Conservation (phyloP, 257 asterid genomes). For the Euphrasia confusa region DNA sequence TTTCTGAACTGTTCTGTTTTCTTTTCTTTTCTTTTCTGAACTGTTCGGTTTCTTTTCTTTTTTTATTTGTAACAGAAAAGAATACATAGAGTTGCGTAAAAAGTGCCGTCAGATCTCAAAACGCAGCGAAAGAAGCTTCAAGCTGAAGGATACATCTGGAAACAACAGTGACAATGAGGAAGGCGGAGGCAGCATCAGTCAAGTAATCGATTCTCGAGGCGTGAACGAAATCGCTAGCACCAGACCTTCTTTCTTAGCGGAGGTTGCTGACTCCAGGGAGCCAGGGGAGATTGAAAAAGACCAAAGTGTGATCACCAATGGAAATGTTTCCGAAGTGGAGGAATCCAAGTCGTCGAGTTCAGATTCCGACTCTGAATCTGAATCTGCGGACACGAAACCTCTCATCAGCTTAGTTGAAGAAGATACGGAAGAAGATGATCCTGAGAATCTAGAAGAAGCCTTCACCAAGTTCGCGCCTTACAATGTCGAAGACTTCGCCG, state of each 20-base stretch:
- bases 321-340: slow-evolving; percentile 38
- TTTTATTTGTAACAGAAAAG: slow-evolving; percentile 44
- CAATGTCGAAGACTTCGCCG: slow-evolving; percentile 54
- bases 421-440: slow-evolving; percentile 35
- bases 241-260: slow-evolving; percentile 40
- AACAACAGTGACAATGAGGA: slow-evolving; percentile 37
- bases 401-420: slow-evolving; percentile 37
- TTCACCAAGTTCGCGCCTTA: slow-evolving; percentile 24
- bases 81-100: slow-evolving; percentile 56
- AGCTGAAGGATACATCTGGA: slow-evolving; percentile 44
- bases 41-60: slow-evolving; percentile 11
- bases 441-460: slow-evolving; percentile 27
- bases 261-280: slow-evolving; percentile 30
- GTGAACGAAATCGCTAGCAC: slow-evolving; percentile 46
- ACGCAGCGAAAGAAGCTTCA: slow-evolving; percentile 38
- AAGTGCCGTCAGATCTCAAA: slow-evolving; percentile 56
- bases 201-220: slow-evolving; percentile 37
- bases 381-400: slow-evolving; percentile 48
- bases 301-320: slow-evolving; percentile 33
- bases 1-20: slow-evolving; percentile 9
- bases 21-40: slow-evolving; percentile 6
- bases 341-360: slow-evolving; percentile 51
- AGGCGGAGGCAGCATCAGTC: slow-evolving; percentile 38
- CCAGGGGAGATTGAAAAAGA: slow-evolving; percentile 28
- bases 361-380: slow-evolving; percentile 45